Percentiles rank a stretch among this genome's conserved stretches.
Conservation (phyloP, 108 stramenopile genomes). For the Cylindrotheca closterium region DNA sequence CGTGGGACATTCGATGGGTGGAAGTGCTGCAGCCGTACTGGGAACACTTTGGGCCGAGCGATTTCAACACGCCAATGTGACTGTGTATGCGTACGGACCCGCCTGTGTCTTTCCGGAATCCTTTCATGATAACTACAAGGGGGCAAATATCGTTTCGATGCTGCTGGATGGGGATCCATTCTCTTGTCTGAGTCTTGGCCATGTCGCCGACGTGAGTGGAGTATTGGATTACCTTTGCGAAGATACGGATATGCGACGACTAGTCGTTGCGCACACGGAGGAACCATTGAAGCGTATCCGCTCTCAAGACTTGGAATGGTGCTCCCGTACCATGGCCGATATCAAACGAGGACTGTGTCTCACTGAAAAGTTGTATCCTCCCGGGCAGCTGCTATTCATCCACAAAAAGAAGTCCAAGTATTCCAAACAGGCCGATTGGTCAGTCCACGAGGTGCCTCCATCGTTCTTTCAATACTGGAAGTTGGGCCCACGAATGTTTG, state of each 20-base stretch:
- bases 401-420: conserved; percentile 5
- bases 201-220: conserved; percentile 57
- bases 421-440: neutral
- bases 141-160: conserved; percentile 45
- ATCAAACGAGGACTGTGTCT: conserved; percentile 37
- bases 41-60: conserved; percentile 53
- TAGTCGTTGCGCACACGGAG: conserved; percentile 40
- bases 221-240: conserved; percentile 58
- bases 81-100: conserved; percentile 18
- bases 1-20: conserved; percentile 74
- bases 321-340: conserved; percentile 36
- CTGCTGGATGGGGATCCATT: conserved; percentile 79
- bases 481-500: conserved; percentile 65
- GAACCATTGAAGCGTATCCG: conserved; percentile 24
- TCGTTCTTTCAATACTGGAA: conserved; percentile 37
- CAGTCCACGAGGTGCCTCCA: conserved; percentile 24
- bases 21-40: conserved; percentile 63
- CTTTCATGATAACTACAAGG: conserved; percentile 4
- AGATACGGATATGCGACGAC: conserved; percentile 47
- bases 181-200: conserved; percentile 60
- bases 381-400: conserved; percentile 45
- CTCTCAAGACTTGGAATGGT: conserved; percentile 40
- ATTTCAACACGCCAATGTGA: conserved; percentile 26
- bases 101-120: conserved; percentile 27
- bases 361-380: conserved; percentile 63